phyloP scores from a whole-genome alignment of 305 asterid species.

The Andrographis paniculata region DNA sequence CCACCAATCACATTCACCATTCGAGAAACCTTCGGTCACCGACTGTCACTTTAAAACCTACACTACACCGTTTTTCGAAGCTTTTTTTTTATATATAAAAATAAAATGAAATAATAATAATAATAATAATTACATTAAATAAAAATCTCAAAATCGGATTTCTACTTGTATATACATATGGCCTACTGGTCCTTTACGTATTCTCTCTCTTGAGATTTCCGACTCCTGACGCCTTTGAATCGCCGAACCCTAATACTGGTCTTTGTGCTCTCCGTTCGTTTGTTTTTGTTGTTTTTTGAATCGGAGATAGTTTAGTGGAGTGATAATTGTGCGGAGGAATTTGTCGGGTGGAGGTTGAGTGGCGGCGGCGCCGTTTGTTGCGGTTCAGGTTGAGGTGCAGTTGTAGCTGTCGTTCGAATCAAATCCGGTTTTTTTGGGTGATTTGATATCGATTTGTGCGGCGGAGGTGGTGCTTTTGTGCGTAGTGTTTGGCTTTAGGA shows the following conservation, averaged over 20 bases:
- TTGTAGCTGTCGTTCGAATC: conserved; percentile 15
- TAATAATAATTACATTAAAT: too few relatives aligned
- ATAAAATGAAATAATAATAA: too few relatives aligned
- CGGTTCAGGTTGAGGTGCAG: conserved; percentile 1
- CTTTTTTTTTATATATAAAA: too few relatives aligned
- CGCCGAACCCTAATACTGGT: conserved; percentile 6
- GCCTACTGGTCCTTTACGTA: conserved; percentile 6
- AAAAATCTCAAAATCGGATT: too few relatives aligned
- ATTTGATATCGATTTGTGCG: conserved; percentile 11
- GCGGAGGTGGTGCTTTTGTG: conserved; percentile 5
- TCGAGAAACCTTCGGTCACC: too few relatives aligned
- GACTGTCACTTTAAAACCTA: too few relatives aligned
- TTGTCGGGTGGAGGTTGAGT: conserved; percentile 10
- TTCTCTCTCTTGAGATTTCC: background rate
- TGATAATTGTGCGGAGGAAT: conserved; percentile 6
- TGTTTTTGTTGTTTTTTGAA: too few relatives aligned
- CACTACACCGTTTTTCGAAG: too few relatives aligned
- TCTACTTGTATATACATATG: too few relatives aligned
- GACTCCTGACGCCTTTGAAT: too few relatives aligned
- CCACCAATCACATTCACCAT: too few relatives aligned
- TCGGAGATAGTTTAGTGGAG: conserved; percentile 9
- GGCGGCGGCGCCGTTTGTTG: conserved; percentile 14
- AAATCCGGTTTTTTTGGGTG: conserved; percentile 19
- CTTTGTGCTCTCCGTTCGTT: conserved; percentile 13
- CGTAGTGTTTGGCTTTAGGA: conserved; percentile 6